Evolutionary conservation across 148 eudicot genomes (phyloP), one percentile per base, ranked within the genome.

Genomic region (Mesembryanthemum crystallinum): DNA sequence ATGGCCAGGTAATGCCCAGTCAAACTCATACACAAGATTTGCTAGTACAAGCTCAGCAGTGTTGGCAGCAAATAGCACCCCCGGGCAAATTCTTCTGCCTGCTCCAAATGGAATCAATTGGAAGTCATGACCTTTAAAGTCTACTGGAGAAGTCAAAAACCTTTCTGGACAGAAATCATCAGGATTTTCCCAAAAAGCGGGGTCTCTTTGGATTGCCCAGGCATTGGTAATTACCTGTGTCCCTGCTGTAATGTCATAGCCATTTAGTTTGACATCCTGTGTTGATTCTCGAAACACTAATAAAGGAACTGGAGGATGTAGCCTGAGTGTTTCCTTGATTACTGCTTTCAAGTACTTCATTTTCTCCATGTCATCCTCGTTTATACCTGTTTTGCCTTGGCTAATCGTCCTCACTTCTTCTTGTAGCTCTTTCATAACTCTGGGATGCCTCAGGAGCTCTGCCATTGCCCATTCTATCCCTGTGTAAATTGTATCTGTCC

Each of bases 101-200:
- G 80, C 71, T 29, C 89, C 87, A 73, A 86, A 86, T 15, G 87
- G 85, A 39, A 83, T 74, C 10, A 82, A 61, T 0, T 77, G 58
- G 25, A 79, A 83, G 21, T 82, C 69, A 3, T 61, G 47, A 70
- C 85, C 87, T 59, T 74, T 79, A 30, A 61, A 79, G 25, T 79
- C 85, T 0, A 75, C 59, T 2, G 64, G 11, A 21, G 55, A 73
- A 17, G 68, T 25, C 63, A 75, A n/a, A 28, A 84, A 86, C 72
- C 89, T 86, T 55, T 82, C 85, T 5, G 89, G 89, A 4, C 7
- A 5, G 42, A 81, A 86, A 70, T 76, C 81, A 12, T 83, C 78
- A 0, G 85, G 83, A 0, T 29, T 55, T 18, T 72, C 74, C 89
- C 87, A 84, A 18, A 20, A 33, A 6, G 5, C 21, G 0, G 87